Conservation (phyloP, 306 rosid species). For the Hippophae gyantsensis region DNA sequence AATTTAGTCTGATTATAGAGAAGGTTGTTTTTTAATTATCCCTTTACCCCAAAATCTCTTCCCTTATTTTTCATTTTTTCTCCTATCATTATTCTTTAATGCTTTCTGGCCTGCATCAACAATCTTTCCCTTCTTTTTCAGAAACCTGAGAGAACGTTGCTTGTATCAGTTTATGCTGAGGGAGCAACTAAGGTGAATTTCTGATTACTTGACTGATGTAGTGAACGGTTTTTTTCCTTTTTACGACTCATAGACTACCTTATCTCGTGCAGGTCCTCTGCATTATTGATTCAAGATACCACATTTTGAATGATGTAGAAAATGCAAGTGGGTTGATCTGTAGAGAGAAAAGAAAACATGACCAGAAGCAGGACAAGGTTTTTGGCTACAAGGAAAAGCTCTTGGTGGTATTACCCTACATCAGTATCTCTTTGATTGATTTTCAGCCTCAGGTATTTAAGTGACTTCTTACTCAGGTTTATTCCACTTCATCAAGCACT, state of each 20-base stretch:
- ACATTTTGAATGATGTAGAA: constrained; percentile 39
- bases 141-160: constrained; percentile 82
- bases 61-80: constrained; percentile 2
- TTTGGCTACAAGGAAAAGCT: constrained; percentile 60
- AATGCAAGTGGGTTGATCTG: constrained; percentile 27
- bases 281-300: constrained; percentile 73
- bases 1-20: too few species aligned
- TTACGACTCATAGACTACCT: constrained; percentile 4
- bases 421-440: constrained; percentile 77
- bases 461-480: constrained; percentile 8
- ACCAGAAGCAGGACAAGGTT: constrained; percentile 45
- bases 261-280: constrained; percentile 53
- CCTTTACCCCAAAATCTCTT: too few species aligned
- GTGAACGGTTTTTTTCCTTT: background rate
- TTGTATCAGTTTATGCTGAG: constrained; percentile 72
- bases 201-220: constrained; percentile 12
- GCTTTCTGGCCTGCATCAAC: constrained; percentile 13
- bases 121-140: constrained; percentile 32
- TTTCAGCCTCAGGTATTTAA: constrained; percentile 60
- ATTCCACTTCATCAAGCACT: constrained; percentile 7
- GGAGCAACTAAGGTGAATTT: constrained; percentile 83
- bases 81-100: constrained; percentile 2
- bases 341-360: constrained; percentile 38
- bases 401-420: constrained; percentile 49
- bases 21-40: background rate